phyloP scores from a whole-genome alignment of 2,329 filamentous ascomycete species.

The Fusarium sterilihyphosum region DNA sequence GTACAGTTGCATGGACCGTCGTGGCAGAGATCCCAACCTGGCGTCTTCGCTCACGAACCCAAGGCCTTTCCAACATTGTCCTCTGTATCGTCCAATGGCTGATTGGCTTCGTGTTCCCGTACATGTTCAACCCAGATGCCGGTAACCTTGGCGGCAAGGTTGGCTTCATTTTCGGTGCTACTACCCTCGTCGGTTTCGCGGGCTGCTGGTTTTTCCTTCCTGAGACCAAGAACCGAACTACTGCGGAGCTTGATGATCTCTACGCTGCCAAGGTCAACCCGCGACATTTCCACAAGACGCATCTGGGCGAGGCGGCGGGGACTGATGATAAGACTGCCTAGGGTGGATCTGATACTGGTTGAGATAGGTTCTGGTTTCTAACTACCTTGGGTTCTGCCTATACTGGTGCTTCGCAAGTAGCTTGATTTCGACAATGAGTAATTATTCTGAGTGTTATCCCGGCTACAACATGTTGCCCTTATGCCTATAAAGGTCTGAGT shows the following conservation, averaged over 20 bases:
- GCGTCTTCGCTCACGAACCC: conserved; percentile 3
- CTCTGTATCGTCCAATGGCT: background rate
- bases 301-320: background rate
- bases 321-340: background rate
- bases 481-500: background rate
- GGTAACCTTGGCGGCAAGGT: conserved; percentile 12
- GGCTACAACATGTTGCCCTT: fast-evolving
- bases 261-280: background rate
- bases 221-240: conserved; percentile 1
- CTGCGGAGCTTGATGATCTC: background rate
- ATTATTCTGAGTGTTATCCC: background rate
- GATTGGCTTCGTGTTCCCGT: conserved; percentile 8
- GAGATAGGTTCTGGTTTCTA: background rate
- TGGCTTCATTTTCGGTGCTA: conserved; percentile 8
- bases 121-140: conserved; percentile 17
- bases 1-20: background rate
- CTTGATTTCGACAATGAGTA: background rate
- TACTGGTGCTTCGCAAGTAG: background rate
- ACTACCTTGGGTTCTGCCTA: fast-evolving
- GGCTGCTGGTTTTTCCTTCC: background rate
- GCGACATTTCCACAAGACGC: background rate
- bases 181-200: background rate
- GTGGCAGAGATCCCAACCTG: conserved; percentile 1
- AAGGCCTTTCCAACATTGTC: background rate
- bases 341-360: background rate